Base-by-base conservation (phyloP, 2,329 filamentous ascomycete species). In the Fusarium sp. region DNA sequence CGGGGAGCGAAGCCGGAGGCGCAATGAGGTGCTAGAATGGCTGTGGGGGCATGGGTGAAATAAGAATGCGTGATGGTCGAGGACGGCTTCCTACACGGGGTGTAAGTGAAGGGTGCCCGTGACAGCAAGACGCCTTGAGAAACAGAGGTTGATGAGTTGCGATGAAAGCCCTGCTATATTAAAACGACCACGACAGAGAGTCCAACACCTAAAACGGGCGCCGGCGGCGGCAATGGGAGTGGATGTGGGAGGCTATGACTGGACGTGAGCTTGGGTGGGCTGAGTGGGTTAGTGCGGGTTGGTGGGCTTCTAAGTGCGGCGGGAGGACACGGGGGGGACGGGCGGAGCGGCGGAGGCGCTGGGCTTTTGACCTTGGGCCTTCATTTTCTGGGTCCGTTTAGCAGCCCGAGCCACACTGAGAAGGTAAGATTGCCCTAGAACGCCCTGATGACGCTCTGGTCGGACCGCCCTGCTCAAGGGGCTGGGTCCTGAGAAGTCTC, bases 91-190 rank as follows among this genome's bases (percentile, higher is more conserved):
- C 40, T 33, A 14, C 68, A 58, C 66, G 54, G 69, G 65, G 65
- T 77, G 52, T 66, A 74, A 57, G 74, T 35, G 60, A 69, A 73
- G 35, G 35, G 65, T 62, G 62, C 71, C 71, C 68, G 68, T 65
- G 67, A 65, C 61, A 68, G 65, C 65, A 68, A 67, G 70, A 76
- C 63, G 59, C 65, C 57, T 59, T 60, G 65, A 47, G 61, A 69
- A 75, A 69, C 65, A 65, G 71, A 59, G 45, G 56, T 65, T 38
- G 63, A 69, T 22, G 68, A 77, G 67, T 67, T 70, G 60, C 59
- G 73, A 74, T 78, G 70, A 67, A 67, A 64, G 68, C 74, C 73
- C 70, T 74, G 68, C 66, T 75, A 74, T 78, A 78, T 78, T 76
- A 77, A 74, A 74, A 76, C 74, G 71, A 75, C 60, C 56, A 65